Evolutionary conservation across 495 filamentous ascomycete genomes (phyloP), one percentile per base, ranked within the genome.

Genomic region (Penicillium antarcticum): DNA sequence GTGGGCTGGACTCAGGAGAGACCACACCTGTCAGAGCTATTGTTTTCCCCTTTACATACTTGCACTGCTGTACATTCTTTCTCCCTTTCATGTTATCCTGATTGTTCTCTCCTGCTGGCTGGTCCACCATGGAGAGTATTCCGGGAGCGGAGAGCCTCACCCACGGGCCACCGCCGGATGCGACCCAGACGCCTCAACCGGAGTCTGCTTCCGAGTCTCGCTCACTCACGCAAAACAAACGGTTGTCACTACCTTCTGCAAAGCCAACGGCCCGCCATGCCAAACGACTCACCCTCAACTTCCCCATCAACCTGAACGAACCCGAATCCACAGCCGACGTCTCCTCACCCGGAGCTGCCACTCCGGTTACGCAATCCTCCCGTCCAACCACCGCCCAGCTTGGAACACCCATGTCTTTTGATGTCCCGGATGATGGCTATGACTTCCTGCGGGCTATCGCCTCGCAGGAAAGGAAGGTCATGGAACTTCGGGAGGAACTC

Each of bases 401-500:
- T 24, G 60, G 63, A 23, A 61, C 67, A 9, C 84, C 87, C 0
- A 75, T 73, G 36, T 55, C 66, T 5, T 68, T 70, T 31, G 74
- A 75, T 38, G 57, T 54, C 8, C 51, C 59, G 11, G 61, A 68
- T 35, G 89, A 95, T 56, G 74, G 87, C 19, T 85, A 77, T 57
- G 79, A 83, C n/a, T 87, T 96, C 53, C 82, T 98, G 35, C 89
- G 89, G 32, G 87, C 89, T 29, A 85, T 97, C 48, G 94, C 94
- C 12, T 86, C 89, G 5, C 91, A 97, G 68, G 94, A 98, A 65
- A 83, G 94, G n/a, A 83, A 82, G 44, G 92, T 98, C 5, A 72
- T 98, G 36, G 94, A 97, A 73, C 75, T 97, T 26, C 86, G 84
- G 42, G 94, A 97, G 66, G 94, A 97, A 65, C 76, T 98, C 11